A percentile compares a stretch with the other conserved stretches of the same genome.
Evolutionary conservation across 495 filamentous ascomycete genomes (phyloP).

Genomic region (Penicillium lividum): DNA sequence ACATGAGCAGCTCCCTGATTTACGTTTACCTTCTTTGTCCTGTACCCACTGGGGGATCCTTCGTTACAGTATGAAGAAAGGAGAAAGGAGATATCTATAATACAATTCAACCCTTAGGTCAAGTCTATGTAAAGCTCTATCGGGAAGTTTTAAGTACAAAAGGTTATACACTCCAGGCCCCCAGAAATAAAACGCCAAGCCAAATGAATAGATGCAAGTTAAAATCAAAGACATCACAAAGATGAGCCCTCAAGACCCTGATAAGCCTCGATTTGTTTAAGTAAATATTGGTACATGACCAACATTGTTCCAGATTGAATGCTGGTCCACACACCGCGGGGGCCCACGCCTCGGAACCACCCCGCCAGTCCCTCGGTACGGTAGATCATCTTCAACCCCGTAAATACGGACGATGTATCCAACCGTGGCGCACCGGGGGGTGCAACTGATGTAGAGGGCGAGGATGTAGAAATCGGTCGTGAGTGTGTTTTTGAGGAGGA

Average conservation of each 20-base stretch:
- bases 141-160: background rate
- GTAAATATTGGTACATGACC: conserved; percentile 86
- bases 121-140: background rate
- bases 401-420: conserved; percentile 85
- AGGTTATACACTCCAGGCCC: background rate
- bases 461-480: conserved; percentile 80
- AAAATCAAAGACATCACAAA: conserved; percentile 21
- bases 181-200: conserved; percentile 32
- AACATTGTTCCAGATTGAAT: conserved; percentile 97
- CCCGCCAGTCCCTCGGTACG: conserved; percentile 81
- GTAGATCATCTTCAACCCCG: conserved; percentile 83
- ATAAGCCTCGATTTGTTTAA: conserved; percentile 69
- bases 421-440: conserved; percentile 73
- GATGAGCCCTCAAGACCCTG: conserved; percentile 32
- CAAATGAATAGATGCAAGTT: conserved; percentile 25
- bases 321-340: conserved; percentile 94
- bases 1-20: too few relatives aligned
- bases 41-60: too few relatives aligned
- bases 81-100: background rate
- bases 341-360: conserved; percentile 94
- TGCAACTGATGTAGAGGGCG: conserved; percentile 74
- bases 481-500: conserved; percentile 37
- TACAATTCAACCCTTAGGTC: background rate
- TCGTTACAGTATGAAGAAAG: too few relatives aligned
- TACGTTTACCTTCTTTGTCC: too few relatives aligned